Evolutionary conservation across 176 grass and related monocot genomes (phyloP).

Genomic region (Lolium multiflorum): DNA sequence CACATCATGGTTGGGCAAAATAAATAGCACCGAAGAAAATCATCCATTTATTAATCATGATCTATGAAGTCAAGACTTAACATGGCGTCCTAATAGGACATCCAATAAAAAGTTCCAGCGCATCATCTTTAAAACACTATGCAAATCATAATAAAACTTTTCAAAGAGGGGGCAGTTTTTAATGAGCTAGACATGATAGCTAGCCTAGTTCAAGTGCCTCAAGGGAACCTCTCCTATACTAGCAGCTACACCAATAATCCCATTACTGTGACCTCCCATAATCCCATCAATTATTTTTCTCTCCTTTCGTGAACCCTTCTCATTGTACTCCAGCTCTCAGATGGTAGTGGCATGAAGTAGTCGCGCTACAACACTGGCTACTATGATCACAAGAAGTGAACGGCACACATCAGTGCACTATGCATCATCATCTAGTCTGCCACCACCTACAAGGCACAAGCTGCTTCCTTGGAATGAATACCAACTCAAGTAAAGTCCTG

Average conservation of each 20-base stretch:
- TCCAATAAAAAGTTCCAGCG: not conserved
- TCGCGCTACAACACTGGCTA: not conserved
- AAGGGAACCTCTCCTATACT: not conserved
- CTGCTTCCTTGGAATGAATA: not conserved
- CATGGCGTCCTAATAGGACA: not conserved
- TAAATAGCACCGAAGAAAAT: not conserved
- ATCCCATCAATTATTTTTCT: slow-evolving; percentile 1
- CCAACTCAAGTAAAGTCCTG: not conserved
- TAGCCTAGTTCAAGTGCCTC: not conserved
- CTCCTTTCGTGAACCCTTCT: not conserved
- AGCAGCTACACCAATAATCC: not conserved
- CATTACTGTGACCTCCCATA: not conserved
- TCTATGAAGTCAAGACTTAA: not conserved
- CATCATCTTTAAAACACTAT: not conserved
- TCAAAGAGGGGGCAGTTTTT: not conserved
- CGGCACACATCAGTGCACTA: not conserved
- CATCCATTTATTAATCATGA: not conserved
- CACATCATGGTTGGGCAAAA: not conserved
- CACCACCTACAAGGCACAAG: too few relatives aligned
- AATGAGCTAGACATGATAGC: not conserved
- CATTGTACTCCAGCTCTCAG: not conserved
- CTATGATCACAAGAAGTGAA: not conserved
- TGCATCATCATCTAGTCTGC: not conserved
- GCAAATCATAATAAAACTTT: not conserved
- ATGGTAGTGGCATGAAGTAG: not conserved